Base-by-base conservation (phyloP, 2,329 filamentous ascomycete species). In the Xylaria multiplex region DNA sequence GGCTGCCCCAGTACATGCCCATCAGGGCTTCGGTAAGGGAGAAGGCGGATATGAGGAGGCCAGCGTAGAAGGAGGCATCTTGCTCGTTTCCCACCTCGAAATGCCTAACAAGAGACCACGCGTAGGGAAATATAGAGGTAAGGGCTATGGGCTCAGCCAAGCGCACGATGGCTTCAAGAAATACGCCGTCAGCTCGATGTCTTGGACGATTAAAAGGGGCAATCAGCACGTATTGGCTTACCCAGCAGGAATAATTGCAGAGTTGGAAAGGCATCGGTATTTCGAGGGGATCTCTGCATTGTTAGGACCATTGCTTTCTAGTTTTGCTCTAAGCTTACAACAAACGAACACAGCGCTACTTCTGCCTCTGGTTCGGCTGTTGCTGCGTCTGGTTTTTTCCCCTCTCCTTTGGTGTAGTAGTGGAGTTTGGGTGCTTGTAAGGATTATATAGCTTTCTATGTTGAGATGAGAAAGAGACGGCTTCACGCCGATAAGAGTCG, bases 51-150 rank as follows among this genome's bases (percentile, higher is more conserved):
- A 97, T 93, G 77, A 97, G 88, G 70, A 96, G 83, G 57, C 94
- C 94, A 35, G 94, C 91, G 79, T 96, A 97, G 81, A 92, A 95
- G 43, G 90, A 96, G 67, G 92, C 92, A 87, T 94, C 88, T 80
- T 87, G 82, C 71, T 89, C 87, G 72, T 87, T 85, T 68, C 90
- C 91, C 72, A 94, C 85, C 46, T 92, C 76, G 79, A 93, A 93
- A 72, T 88, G 85, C 79, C 92, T 92, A 71, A 95, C 90, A 72
- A 95, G 88, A 66, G 91, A 86, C 91, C 91, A 96, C 66, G 92
- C 92, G 79, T 97, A 97, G 22, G 94, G 94, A 74, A 95, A 96
- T 79, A 97, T 96, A 75, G 92, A 96, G 1, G 93, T 97, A 70
- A 97, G 86, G 57, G 94, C 93, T 73, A 97, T 95, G 24, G 94